Percentiles rank a stretch among this genome's conserved stretches.
Conservation (phyloP, 2,329 filamentous ascomycete species). For the Aureobasidium sp. region DNA sequence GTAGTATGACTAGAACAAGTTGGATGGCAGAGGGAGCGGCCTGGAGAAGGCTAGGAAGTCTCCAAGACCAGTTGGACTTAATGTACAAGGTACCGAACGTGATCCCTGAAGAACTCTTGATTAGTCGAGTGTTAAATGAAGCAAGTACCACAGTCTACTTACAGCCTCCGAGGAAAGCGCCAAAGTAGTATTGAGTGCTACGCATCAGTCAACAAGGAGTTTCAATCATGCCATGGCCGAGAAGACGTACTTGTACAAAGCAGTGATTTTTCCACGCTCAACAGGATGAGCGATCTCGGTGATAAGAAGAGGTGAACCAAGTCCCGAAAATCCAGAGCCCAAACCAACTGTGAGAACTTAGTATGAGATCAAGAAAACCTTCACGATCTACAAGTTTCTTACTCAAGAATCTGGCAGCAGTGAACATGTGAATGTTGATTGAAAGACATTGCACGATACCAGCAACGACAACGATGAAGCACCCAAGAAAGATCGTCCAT, state of each 20-base stretch:
- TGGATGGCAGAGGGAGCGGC: slow-evolving; percentile 33
- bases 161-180: neutral
- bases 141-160: neutral
- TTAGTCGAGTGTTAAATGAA: too few relatives aligned
- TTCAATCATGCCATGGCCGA: neutral
- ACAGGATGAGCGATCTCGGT: neutral
- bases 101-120: neutral
- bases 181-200: neutral
- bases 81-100: slow-evolving; percentile 17
- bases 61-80: slow-evolving; percentile 19
- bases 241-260: neutral
- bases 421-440: slow-evolving; percentile 9
- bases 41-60: slow-evolving; percentile 19
- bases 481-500: slow-evolving; percentile 4
- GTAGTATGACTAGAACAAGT: slow-evolving; percentile 35
- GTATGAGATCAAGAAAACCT: too few relatives aligned
- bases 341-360: neutral
- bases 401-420: neutral
- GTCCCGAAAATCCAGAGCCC: neutral
- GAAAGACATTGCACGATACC: neutral
- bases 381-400: neutral
- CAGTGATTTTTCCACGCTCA: neutral
- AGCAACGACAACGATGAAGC: neutral
- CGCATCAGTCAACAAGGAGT: neutral
- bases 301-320: neutral